Percentiles rank a stretch among this genome's conserved stretches.
Conservation (phyloP, 352 stramenopile genomes). For the Aphanomyces stellatus region DNA sequence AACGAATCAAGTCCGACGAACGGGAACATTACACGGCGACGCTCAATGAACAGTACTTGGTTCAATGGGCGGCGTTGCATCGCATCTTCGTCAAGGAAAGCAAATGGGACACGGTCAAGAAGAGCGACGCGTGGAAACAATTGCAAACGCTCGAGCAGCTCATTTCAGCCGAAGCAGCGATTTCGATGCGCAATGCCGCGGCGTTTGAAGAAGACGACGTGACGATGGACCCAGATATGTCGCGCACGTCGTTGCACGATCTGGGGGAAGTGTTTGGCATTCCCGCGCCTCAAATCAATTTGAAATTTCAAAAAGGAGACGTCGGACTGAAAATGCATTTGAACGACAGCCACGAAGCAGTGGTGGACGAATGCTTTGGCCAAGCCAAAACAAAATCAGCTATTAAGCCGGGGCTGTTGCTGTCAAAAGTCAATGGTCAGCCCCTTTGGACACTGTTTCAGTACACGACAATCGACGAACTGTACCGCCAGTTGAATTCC, state of each 20-base stretch:
- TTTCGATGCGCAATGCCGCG: slow-evolving; percentile 70
- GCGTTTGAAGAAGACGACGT: slow-evolving; percentile 34
- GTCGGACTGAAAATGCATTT: slow-evolving; percentile 57
- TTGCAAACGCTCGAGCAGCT: slow-evolving; percentile 53
- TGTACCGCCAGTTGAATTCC: slow-evolving; percentile 39
- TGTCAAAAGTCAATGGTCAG: slow-evolving; percentile 65
- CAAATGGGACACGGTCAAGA: slow-evolving; percentile 51
- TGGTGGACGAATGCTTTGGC: slow-evolving; percentile 20
- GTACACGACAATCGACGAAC: slow-evolving; percentile 42
- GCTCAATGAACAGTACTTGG: slow-evolving; percentile 59
- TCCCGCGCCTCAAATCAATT: slow-evolving; percentile 72
- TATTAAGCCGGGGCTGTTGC: slow-evolving; percentile 58
- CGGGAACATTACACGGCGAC: slow-evolving; percentile 30
- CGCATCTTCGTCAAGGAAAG: slow-evolving; percentile 54
- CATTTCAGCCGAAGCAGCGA: slow-evolving; percentile 62
- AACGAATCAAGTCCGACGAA: slow-evolving; percentile 58
- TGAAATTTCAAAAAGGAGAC: slow-evolving; percentile 50
- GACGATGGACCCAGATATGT: slow-evolving; percentile 32
- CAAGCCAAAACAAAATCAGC: slow-evolving; percentile 50
- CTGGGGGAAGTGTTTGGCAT: slow-evolving; percentile 67
- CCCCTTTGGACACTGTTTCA: slow-evolving; percentile 38
- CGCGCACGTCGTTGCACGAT: slow-evolving; percentile 43
- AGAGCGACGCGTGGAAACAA: slow-evolving; percentile 44
- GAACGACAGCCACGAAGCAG: slow-evolving; percentile 3
- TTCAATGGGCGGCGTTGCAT: slow-evolving; percentile 41